Conservation (phyloP, 1,284 basidiomycete species). For the Ceratobasidium sp. region DNA sequence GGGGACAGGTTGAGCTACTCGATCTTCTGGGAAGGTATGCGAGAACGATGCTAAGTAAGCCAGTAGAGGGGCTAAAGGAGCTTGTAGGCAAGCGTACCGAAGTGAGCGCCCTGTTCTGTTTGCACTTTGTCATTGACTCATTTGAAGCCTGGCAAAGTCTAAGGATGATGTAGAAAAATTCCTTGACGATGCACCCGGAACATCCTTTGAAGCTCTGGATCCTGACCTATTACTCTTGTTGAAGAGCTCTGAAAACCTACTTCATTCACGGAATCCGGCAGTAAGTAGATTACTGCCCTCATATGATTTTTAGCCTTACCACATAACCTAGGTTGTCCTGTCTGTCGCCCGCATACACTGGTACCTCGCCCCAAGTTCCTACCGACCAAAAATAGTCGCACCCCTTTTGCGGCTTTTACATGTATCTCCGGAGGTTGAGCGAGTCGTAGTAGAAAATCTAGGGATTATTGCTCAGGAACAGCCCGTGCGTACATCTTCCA, state of each 20-base stretch:
- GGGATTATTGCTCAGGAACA: conserved; percentile 64
- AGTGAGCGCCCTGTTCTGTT: conserved; percentile 11
- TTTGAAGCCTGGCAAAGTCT: conserved; percentile 9
- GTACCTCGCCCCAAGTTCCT: conserved; percentile 68
- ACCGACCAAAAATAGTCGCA: conserved; percentile 61
- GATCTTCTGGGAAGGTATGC: conserved; percentile 83
- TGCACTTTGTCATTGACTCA: neutral
- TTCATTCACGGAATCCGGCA: conserved; percentile 84
- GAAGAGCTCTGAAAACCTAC: conserved; percentile 72
- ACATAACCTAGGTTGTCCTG: conserved; percentile 66
- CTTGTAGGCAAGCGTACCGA: conserved; percentile 46
- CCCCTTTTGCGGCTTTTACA: conserved; percentile 74
- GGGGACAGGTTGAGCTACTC: conserved; percentile 87
- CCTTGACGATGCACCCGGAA: conserved; percentile 43
- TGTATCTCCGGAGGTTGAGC: conserved; percentile 68
- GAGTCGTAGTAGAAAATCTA: conserved; percentile 74
- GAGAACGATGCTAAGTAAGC: conserved; percentile 80
- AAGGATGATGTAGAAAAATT: conserved; percentile 23
- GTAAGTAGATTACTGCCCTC: conserved; percentile 54
- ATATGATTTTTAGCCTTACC: neutral
- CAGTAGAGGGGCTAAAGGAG: conserved; percentile 52
- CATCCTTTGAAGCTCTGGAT: conserved; percentile 63
- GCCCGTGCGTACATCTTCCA: conserved; percentile 58
- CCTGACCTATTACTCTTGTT: conserved; percentile 77
- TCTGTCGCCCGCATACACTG: conserved; percentile 74